Evolutionary conservation across 1,284 basidiomycete genomes (phyloP).

Genomic region (Phellopilus nigrolimitatus): DNA sequence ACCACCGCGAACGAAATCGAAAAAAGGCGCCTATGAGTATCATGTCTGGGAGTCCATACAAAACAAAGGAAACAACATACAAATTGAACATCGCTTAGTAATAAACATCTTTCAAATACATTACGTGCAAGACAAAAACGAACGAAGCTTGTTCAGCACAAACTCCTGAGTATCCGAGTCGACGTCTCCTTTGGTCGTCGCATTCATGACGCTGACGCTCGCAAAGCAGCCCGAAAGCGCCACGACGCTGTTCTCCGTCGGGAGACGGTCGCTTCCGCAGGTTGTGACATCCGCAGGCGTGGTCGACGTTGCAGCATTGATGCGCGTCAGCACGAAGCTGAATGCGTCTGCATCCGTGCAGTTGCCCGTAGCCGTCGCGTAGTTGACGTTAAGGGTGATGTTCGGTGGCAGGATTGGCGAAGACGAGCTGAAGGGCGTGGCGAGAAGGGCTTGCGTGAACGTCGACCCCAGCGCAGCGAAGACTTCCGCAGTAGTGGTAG

Average conservation of each 20-base stretch:
- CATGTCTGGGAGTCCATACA: neutral
- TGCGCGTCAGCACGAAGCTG: slow-evolving; percentile 34
- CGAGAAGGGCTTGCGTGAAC: slow-evolving; percentile 36
- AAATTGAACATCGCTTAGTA: neutral
- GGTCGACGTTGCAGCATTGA: slow-evolving; percentile 5
- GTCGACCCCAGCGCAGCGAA: slow-evolving; percentile 39
- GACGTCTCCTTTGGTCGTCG: slow-evolving; percentile 40
- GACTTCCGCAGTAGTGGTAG: slow-evolving; percentile 35
- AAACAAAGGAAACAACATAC: neutral
- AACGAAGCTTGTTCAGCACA: slow-evolving; percentile 34
- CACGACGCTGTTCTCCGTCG: slow-evolving; percentile 37
- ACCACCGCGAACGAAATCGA: too few species aligned
- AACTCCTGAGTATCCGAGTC: too few species aligned
- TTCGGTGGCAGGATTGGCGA: slow-evolving; percentile 36
- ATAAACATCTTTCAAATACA: neutral
- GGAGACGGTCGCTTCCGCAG: slow-evolving; percentile 38
- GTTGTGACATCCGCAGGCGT: slow-evolving; percentile 29
- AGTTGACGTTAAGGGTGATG: slow-evolving; percentile 48
- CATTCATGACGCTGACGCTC: slow-evolving; percentile 44
- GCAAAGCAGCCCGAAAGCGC: slow-evolving; percentile 36
- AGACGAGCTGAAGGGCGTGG: slow-evolving; percentile 15
- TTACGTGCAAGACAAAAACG: slow-evolving; percentile 29
- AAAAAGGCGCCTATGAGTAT: too few species aligned
- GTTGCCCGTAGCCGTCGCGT: slow-evolving; percentile 33
- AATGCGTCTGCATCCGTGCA: slow-evolving; percentile 35